phyloP scores from a whole-genome alignment of 441 rosid genomes.

The Gossypium schwendimanii region DNA sequence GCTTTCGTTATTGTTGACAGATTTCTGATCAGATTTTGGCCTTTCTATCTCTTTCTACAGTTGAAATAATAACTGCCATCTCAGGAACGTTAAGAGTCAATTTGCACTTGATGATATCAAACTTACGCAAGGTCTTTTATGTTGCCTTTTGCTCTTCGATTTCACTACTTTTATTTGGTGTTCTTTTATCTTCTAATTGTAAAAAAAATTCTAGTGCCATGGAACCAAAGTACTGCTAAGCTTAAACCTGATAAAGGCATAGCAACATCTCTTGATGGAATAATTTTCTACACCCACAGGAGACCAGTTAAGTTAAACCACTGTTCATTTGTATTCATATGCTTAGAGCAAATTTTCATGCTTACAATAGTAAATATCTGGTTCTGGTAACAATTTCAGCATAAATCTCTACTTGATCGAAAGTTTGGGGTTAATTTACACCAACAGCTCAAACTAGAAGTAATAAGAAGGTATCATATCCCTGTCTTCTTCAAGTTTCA shows the following conservation, averaged over 20 bases:
- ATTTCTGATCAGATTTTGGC: slow-evolving; percentile 12
- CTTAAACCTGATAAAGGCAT: neutral
- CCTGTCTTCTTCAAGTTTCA: neutral
- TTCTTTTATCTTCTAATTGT: neutral
- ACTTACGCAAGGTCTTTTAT: neutral
- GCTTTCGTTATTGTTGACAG: neutral
- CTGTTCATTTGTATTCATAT: neutral
- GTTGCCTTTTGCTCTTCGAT: no score
- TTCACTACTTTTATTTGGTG: no score
- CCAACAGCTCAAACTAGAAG: neutral
- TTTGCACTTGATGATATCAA: no score
- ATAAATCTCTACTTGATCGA: neutral
- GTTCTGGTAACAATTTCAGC: neutral
- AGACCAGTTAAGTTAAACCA: neutral
- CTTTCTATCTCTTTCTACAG: slow-evolving; percentile 11
- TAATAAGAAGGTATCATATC: neutral
- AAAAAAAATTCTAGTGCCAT: no score
- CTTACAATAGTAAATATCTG: neutral
- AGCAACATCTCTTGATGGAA: neutral
- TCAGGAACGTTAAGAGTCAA: neutral
- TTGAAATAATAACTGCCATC: neutral
- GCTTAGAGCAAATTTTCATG: neutral
- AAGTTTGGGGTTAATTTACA: neutral
- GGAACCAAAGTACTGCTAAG: neutral
- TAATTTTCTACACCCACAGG: neutral